Evolutionary conservation across 2,329 filamentous ascomycete species (phyloP), one percentile per base, ranked within the genome.

Genomic region (Botrytis galanthina): DNA sequence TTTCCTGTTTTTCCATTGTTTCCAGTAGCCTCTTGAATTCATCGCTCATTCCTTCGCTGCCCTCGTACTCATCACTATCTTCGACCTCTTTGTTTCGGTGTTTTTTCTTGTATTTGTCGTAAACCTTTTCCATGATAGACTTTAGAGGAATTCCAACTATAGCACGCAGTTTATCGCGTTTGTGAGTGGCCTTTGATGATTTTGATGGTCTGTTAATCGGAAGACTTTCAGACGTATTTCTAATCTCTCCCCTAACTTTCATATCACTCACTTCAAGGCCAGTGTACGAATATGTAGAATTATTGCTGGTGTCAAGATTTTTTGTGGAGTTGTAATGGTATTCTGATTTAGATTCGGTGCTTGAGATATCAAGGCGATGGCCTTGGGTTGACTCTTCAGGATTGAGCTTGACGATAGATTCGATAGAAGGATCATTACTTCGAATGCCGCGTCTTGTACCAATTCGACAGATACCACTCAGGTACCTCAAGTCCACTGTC

Each of bases 161-260:
- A 29, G 2, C 12, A 26, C 35, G 18, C 8, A 42, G 26, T 9
- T 16, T 42, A 8, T 44, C 20, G 26, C 46, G 46, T 67, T 22
- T 39, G 4, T 26, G 46, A 18, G 1, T 39, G 14, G 14, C 9
- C 1, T 3, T 18, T 14, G 46, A 7, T 39, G 26, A 32, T 26
- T n/a, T 20, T 14, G n/a, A 39, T 29, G 46, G 46, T 3, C 32
- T 9, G 7, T 39, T 22, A 20, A n/a, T 39, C 9, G 46, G 10
- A 10, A 3, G 2, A 29, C 37, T 10, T 1, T 12, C 22, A 39
- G 2, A 1, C 6, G 22, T 8, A 18, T n/a, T 14, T 10, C 5
- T 20, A 0, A 1, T 22, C 1, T 18, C 26, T 54, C 35, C 64
- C 9, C 48, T 54, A 3, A 54, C 9, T 5, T 16, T 5, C 16